These are phyloP conservation scores for Apiotrichum domesticum DNA, from an alignment of 1,284 basidiomycete species.

Conservation along the genomic window DNA sequence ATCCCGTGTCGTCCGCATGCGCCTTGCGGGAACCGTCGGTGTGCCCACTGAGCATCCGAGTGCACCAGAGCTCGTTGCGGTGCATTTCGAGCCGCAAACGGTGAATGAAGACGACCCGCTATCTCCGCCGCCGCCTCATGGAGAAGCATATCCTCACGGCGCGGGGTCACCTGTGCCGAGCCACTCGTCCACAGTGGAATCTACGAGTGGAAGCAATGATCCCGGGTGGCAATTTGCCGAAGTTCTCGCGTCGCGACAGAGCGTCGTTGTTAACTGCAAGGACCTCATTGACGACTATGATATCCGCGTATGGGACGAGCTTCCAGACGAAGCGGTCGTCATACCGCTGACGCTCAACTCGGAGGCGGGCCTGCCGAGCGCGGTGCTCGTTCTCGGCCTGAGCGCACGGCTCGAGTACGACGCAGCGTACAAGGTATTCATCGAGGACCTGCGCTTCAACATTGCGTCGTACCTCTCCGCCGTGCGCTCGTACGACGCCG, in stretches of 20 bases:
- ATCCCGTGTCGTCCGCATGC: neutral
- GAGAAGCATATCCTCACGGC: no score
- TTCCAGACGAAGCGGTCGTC: slow-evolving; percentile 42
- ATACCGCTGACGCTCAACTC: slow-evolving; percentile 44
- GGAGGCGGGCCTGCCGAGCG: slow-evolving; percentile 34
- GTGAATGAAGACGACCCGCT: neutral
- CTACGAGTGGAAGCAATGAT: neutral
- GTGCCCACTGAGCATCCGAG: slow-evolving; percentile 33
- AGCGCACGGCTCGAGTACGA: slow-evolving; percentile 41
- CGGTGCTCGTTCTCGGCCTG: slow-evolving; percentile 44
- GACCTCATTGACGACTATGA: slow-evolving; percentile 32
- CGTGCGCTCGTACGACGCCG: slow-evolving; percentile 25
- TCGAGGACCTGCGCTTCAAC: slow-evolving; percentile 8
- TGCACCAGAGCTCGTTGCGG: slow-evolving; percentile 11
- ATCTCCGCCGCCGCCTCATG: no score
- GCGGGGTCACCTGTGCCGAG: neutral
- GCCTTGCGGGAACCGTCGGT: slow-evolving; percentile 29
- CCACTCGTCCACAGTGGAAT: neutral
- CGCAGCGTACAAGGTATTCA: slow-evolving; percentile 20
- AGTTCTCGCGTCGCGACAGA: slow-evolving; percentile 26
- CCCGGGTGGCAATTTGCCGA: slow-evolving; percentile 37
- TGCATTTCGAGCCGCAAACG: neutral
- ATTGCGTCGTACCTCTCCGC: slow-evolving; percentile 15
- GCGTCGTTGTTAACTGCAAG: slow-evolving; percentile 38
- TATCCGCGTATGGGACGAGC: slow-evolving; percentile 42